phyloP scores from a whole-genome alignment of 2,329 filamentous ascomycete species.

The Leptographium procerum region DNA sequence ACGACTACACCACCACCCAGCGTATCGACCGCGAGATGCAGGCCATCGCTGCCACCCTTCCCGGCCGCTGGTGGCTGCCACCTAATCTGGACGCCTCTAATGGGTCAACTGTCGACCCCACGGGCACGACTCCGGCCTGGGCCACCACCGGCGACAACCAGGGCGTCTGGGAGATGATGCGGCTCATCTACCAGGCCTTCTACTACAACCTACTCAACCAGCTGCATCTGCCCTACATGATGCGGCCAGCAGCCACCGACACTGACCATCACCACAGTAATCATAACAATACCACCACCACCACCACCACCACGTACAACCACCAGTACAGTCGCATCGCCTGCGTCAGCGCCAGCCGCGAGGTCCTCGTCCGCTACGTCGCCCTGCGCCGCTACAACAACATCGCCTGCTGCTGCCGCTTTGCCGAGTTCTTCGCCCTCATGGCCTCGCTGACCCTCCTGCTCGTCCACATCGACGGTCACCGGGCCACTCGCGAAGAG shows the following conservation, averaged over 20 bases:
- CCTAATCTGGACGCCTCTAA: constrained; percentile 8
- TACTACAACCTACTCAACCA: constrained; percentile 27
- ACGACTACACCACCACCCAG: constrained; percentile 18
- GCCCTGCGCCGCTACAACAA: constrained; percentile 20
- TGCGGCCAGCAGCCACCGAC: constrained; percentile 17
- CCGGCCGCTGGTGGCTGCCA: constrained; percentile 30
- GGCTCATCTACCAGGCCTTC: constrained; percentile 23
- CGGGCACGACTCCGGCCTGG: not conserved
- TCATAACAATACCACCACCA: too few species aligned
- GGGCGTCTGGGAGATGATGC: constrained; percentile 19
- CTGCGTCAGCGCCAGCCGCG: constrained; percentile 26
- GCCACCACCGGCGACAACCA: constrained; percentile 5
- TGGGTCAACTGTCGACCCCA: not conserved
- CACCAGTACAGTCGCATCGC: constrained; percentile 23
- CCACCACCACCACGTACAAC: not conserved
- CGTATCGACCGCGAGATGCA: constrained; percentile 28
- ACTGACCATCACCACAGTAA: not conserved
- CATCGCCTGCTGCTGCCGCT: constrained; percentile 20
- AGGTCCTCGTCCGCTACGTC: constrained; percentile 25
- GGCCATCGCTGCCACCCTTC: constrained; percentile 24
- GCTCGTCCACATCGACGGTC: constrained; percentile 24
- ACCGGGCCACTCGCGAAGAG: constrained; percentile 6
- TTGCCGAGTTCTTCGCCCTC: constrained; percentile 21
- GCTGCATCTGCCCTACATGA: constrained; percentile 28
- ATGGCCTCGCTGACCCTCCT: constrained; percentile 24